Conservation (phyloP, 257 asterid genomes). For the Echites panduratus region DNA sequence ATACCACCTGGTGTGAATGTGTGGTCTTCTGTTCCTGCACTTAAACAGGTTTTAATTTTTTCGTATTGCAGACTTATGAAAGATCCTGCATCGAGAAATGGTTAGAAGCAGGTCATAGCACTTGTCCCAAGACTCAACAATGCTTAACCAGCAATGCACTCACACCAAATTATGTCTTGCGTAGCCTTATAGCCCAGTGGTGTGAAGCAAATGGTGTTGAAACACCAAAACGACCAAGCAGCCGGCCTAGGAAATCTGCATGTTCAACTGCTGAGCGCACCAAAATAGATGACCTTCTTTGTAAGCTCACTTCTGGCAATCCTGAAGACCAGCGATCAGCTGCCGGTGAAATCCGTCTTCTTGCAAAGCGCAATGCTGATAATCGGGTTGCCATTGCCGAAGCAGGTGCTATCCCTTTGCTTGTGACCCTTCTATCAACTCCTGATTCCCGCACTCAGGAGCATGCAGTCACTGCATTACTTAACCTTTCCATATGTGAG, state of each 20-base stretch:
- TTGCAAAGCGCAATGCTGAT: slow-evolving; percentile 90
- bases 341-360: slow-evolving; percentile 92
- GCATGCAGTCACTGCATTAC: slow-evolving; percentile 92
- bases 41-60: slow-evolving; percentile 7
- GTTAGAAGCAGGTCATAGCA: slow-evolving; percentile 77
- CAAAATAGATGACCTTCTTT: slow-evolving; percentile 58
- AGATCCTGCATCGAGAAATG: slow-evolving; percentile 85
- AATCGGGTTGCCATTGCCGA: slow-evolving; percentile 95
- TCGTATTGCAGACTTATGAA: slow-evolving; percentile 69
- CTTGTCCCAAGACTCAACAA: slow-evolving; percentile 96
- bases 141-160: slow-evolving; percentile 59
- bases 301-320: slow-evolving; percentile 63
- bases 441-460: slow-evolving; percentile 92
- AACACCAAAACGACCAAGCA: slow-evolving; percentile 72
- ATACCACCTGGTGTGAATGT: not conserved
- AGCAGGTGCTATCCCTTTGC: slow-evolving; percentile 94
- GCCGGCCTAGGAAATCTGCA: slow-evolving; percentile 47
- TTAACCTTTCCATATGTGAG: slow-evolving; percentile 89
- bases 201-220: slow-evolving; percentile 86
- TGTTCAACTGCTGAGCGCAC: slow-evolving; percentile 67
- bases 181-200: slow-evolving; percentile 96
- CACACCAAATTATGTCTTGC: slow-evolving; percentile 91
- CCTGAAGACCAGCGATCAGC: slow-evolving; percentile 86
- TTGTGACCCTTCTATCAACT: slow-evolving; percentile 62
- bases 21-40: not conserved